phyloP scores from a whole-genome alignment of 1,284 basidiomycete genomes.

The Omphalotus olearius region DNA sequence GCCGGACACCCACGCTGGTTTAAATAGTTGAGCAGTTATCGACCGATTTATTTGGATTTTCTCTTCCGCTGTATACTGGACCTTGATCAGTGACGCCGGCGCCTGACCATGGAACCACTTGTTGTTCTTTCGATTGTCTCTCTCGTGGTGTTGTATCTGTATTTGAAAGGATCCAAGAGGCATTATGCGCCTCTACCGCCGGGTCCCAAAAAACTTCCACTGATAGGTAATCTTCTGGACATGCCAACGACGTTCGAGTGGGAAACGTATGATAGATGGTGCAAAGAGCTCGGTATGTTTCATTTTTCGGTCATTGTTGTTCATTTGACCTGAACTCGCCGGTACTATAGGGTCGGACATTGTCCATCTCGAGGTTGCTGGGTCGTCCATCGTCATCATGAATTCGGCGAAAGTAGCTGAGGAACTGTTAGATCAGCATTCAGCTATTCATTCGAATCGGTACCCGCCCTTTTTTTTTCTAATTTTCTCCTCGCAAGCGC shows the following conservation, averaged over 20 bases:
- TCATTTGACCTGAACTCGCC: background rate
- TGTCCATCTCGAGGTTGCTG: conserved; percentile 14
- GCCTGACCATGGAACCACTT: background rate
- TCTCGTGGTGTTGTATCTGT: conserved; percentile 1
- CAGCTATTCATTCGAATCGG: conserved; percentile 15
- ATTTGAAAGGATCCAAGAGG: conserved; percentile 1
- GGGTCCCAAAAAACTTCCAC: conserved; percentile 11
- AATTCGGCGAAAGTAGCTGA: conserved; percentile 12
- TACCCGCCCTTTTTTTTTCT: background rate
- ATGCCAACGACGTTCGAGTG: conserved; percentile 15
- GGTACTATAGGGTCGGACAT: conserved; percentile 11
- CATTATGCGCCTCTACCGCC: conserved; percentile 11
- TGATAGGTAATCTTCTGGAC: conserved; percentile 14
- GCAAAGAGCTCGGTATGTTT: conserved; percentile 10
- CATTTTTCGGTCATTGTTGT: background rate
- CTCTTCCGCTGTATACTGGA: no score
- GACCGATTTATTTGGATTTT: no score
- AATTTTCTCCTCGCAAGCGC: conserved; percentile 10
- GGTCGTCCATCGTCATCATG: conserved; percentile 15
- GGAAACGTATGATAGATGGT: conserved; percentile 14
- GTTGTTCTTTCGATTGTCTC: background rate
- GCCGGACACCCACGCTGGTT: no score
- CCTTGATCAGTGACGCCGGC: no score
- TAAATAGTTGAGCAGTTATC: no score
- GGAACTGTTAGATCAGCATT: conserved; percentile 15